phyloP scores from a whole-genome alignment of 495 filamentous ascomycete species.

The Hypoxylon intermedium region DNA sequence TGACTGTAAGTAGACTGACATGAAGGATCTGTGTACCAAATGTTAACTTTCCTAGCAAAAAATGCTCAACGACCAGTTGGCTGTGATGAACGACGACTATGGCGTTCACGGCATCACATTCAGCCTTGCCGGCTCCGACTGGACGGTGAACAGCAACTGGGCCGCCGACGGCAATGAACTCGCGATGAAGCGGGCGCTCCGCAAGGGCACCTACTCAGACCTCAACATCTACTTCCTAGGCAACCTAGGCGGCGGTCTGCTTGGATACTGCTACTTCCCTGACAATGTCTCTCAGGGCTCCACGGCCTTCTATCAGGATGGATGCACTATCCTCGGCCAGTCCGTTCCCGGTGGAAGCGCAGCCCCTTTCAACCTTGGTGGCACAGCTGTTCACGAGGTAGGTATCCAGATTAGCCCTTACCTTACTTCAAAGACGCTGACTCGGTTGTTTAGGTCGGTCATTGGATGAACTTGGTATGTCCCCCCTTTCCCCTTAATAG shows the following conservation, averaged over 20 bases:
- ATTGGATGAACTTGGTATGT: not conserved
- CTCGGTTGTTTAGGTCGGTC: not conserved
- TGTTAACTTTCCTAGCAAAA: slow-evolving; percentile 38
- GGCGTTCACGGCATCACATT: slow-evolving; percentile 60
- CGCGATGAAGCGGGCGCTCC: slow-evolving; percentile 65
- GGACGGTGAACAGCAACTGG: slow-evolving; percentile 66
- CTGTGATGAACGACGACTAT: slow-evolving; percentile 59
- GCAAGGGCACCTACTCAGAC: slow-evolving; percentile 64
- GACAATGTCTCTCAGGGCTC: slow-evolving; percentile 43
- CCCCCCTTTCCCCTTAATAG: too few relatives aligned
- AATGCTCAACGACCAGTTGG: slow-evolving; percentile 52
- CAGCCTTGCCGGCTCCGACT: slow-evolving; percentile 57
- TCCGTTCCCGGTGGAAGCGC: slow-evolving; percentile 62
- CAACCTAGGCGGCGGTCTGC: slow-evolving; percentile 52
- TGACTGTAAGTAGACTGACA: slow-evolving; percentile 52
- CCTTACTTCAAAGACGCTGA: not conserved
- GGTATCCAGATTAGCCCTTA: not conserved
- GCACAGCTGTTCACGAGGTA: slow-evolving; percentile 66
- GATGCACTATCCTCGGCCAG: slow-evolving; percentile 63
- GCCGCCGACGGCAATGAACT: slow-evolving; percentile 55
- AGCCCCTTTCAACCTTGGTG: slow-evolving; percentile 63
- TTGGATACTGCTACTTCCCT: slow-evolving; percentile 67
- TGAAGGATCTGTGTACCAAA: not conserved
- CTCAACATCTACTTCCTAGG: slow-evolving; percentile 72
- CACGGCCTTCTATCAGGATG: slow-evolving; percentile 57